phyloP scores from a whole-genome alignment of 345 rosid genomes.

The Aethionema arabicum region DNA sequence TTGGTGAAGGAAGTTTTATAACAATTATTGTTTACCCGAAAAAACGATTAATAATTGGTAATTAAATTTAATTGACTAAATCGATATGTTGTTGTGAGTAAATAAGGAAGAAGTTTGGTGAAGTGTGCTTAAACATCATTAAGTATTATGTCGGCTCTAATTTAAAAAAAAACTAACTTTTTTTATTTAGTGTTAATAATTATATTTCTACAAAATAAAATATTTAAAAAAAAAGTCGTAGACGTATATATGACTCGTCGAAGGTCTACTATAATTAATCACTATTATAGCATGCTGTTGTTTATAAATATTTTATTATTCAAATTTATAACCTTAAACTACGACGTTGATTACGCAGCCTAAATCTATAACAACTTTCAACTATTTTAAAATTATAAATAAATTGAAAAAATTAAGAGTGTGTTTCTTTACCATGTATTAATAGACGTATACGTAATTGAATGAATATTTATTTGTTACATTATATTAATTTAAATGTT shows the following conservation, averaged over 20 bases:
- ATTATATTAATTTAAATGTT: conserved; percentile 17
- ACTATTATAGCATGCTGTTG: conserved; percentile 26
- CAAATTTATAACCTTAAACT: conserved; percentile 18
- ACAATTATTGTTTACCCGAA: conserved; percentile 1
- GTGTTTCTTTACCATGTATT: conserved; percentile 17
- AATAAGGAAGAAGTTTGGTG: conserved; percentile 26
- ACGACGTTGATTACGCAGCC: conserved; percentile 32
- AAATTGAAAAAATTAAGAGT: background rate
- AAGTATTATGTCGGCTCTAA: conserved; percentile 33
- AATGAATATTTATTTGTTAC: background rate
- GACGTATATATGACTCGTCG: conserved; percentile 30
- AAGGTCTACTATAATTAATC: background rate
- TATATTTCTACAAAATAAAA: background rate
- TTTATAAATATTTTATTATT: conserved; percentile 12
- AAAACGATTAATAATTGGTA: conserved; percentile 5
- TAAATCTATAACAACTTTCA: conserved; percentile 11
- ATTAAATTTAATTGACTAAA: conserved; percentile 15
- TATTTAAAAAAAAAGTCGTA: conserved; percentile 11
- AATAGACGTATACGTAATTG: background rate
- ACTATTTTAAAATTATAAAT: background rate
- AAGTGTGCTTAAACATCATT: conserved; percentile 38
- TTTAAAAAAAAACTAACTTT: background rate
- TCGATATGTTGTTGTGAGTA: conserved; percentile 12
- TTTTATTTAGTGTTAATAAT: background rate
- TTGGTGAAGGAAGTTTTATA: conserved; percentile 12